Percentiles rank a stretch among this genome's conserved stretches.
Evolutionary conservation across 2,329 filamentous ascomycete species (phyloP).

Genomic region (Cladosporium cucumerinum): DNA sequence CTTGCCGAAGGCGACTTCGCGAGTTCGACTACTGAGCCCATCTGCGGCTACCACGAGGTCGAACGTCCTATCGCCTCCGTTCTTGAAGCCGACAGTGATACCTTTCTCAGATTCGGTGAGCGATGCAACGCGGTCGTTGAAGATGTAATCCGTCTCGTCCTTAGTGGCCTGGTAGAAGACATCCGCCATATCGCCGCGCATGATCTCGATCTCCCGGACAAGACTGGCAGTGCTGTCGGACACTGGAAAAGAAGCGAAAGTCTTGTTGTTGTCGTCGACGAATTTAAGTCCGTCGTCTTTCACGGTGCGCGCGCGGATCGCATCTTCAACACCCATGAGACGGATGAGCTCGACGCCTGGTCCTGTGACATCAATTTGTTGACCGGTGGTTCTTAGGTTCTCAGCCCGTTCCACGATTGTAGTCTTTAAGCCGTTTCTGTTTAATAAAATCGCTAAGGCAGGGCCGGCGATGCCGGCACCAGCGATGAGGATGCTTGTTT

Average conservation of each 20-base stretch:
- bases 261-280: constrained; percentile 26
- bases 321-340: constrained; percentile 30
- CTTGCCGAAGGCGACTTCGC: constrained; percentile 29
- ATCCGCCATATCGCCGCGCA: constrained; percentile 29
- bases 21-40: constrained; percentile 30
- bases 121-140: constrained; percentile 26
- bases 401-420: constrained; percentile 32
- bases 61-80: constrained; percentile 18
- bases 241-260: constrained; percentile 24
- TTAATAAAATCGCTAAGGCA: constrained; percentile 28
- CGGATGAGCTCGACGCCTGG: constrained; percentile 29
- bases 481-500: constrained; percentile 28
- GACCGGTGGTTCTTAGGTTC: constrained; percentile 24
- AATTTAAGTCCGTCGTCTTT: constrained; percentile 31
- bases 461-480: constrained; percentile 32
- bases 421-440: constrained; percentile 20
- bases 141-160: constrained; percentile 30
- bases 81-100: constrained; percentile 29
- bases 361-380: constrained; percentile 35
- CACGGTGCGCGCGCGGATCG: constrained; percentile 26
- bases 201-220: constrained; percentile 34
- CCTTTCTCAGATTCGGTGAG: constrained; percentile 26
- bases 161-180: constrained; percentile 25
- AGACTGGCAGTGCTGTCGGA: constrained; percentile 27
- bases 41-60: constrained; percentile 36